phyloP scores from a whole-genome alignment of 345 rosid species.

The Salix koriyanagi region DNA sequence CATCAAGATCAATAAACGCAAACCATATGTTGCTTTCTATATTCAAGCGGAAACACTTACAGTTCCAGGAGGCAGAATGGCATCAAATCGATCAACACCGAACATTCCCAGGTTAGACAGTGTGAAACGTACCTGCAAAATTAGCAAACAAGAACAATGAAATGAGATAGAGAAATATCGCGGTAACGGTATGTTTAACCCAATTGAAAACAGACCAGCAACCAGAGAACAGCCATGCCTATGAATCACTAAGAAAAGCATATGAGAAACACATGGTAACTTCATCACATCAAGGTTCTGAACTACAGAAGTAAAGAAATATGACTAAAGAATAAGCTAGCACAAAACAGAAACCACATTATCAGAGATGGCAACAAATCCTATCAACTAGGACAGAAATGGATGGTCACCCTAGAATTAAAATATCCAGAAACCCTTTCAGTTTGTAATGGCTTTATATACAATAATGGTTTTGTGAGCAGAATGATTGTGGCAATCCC shows the following conservation, averaged over 20 bases:
- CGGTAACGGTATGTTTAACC: neutral
- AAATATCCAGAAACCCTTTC: neutral
- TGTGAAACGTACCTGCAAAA: slow-evolving; percentile 83
- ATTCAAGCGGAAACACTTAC: slow-evolving; percentile 38
- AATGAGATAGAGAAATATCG: neutral
- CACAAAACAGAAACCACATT: neutral
- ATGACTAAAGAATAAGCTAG: neutral
- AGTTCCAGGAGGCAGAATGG: slow-evolving; percentile 94
- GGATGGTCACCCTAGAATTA: neutral
- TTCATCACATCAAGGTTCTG: neutral
- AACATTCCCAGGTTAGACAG: slow-evolving; percentile 98
- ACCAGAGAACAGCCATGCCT: neutral
- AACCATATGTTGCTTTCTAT: neutral
- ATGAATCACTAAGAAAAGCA: neutral
- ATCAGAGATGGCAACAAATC: neutral
- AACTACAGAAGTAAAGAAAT: neutral
- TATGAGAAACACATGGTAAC: neutral
- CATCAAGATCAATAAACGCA: neutral
- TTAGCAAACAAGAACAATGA: too few relatives aligned
- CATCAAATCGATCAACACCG: slow-evolving; percentile 96
- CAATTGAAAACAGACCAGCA: neutral
- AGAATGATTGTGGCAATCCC: neutral
- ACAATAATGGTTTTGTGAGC: neutral
- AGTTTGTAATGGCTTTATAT: neutral
- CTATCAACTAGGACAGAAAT: neutral